Conservation (phyloP, 352 stramenopile genomes). For the Pythium rishiriense region DNA sequence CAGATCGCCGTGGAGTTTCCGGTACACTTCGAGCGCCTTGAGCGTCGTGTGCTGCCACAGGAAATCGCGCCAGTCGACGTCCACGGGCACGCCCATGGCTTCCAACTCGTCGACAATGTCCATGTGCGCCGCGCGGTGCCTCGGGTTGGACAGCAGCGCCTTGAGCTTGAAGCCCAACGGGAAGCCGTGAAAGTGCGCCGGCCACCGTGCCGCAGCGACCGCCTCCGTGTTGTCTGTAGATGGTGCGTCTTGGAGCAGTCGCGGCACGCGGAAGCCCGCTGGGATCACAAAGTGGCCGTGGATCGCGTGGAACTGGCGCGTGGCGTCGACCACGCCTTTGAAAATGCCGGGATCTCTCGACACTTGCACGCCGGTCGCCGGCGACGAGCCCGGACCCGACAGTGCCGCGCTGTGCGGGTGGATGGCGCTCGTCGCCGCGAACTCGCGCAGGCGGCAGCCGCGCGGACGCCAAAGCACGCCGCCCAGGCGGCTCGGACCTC, state of each 20-base stretch:
- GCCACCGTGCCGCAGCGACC: not conserved
- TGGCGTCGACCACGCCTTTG: not conserved
- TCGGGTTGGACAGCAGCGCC: constrained; percentile 18
- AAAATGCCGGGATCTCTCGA: not conserved
- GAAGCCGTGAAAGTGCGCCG: not conserved
- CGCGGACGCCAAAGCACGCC: not conserved
- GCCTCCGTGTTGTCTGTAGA: not conserved
- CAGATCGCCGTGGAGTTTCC: constrained; percentile 34
- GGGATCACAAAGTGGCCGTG: constrained; percentile 12
- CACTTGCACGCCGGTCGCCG: not conserved
- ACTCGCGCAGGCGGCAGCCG: not conserved
- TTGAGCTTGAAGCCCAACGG: constrained; percentile 10
- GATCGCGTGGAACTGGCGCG: constrained; percentile 11
- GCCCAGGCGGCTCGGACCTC: not conserved
- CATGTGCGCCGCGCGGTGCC: constrained; percentile 4
- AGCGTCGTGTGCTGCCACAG: constrained; percentile 20
- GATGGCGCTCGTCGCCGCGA: not conserved
- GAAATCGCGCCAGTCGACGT: constrained; percentile 23
- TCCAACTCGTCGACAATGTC: constrained; percentile 8
- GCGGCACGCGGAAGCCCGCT: constrained; percentile 3
- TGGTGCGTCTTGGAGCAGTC: not conserved
- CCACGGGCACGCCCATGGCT: constrained; percentile 15
- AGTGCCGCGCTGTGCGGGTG: not conserved
- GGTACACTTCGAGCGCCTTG: constrained; percentile 32
- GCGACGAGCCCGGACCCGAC: not conserved